Base-by-base conservation (phyloP, 805 yeast species). In the Limtongia smithiae region DNA sequence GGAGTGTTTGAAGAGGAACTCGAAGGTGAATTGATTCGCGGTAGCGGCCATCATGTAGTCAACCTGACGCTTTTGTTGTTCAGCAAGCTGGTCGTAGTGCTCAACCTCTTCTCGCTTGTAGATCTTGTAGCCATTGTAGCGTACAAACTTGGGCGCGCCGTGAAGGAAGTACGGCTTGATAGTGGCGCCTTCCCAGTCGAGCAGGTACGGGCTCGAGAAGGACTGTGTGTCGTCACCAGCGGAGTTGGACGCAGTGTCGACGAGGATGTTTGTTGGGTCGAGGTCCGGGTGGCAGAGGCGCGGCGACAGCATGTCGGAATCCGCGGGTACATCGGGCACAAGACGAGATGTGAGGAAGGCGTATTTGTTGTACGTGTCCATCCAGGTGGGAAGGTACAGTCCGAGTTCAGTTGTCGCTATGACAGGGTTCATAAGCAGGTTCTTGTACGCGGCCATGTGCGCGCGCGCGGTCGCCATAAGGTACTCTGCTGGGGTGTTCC, bases 11-110 rank as follows among this genome's bases (percentile, higher is more conserved):
- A 90, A 72, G 22, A 82, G 78, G 51, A 78, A 69, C 68, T 91
- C 97, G 90, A 95, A 91, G 49, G 85, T 68, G 60, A 84, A 82
- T 68, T 91, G 95, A 65, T 90, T 88, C 74, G 96, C 82, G 4
- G 97, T 90, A 68, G 91, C 81, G 60, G 81, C 81, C 67, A 82
- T 82, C 82, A 91, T 86, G 69, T 85, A 90, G 61, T 83, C 82
- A 61, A 85, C 85, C 65, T 90, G 90, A 55, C 80, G 82, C 68
- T 83, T 78, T 57, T 87, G 93, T 37, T 77, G 69, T 36, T 84
- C 94, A 42, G 78, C 78, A 68, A 90, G 70, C 47, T 75, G 70
- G 3, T 78, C 79, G 66, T 72, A 90, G 42, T 79, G 81, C 37
- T 84, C 88, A 53, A 87, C 75, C 50, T 89, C 96, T 47, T 83